Base-by-base conservation (phyloP, 345 rosid genomes). In the Citrus maxima region DNA sequence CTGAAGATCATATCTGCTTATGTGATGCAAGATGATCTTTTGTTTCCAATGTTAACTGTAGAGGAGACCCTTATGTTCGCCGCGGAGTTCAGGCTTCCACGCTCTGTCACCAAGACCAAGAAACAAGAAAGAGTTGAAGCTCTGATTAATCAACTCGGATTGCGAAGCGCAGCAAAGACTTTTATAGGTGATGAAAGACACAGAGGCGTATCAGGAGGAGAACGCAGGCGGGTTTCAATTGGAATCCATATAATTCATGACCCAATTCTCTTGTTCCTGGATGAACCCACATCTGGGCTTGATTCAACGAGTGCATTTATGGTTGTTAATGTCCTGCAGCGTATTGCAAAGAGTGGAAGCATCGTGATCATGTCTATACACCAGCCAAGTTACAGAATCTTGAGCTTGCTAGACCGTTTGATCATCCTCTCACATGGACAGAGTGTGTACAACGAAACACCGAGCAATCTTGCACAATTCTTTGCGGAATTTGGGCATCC, bases 41-140 rank as follows among this genome's bases (percentile, higher is more conserved):
- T 83, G 18, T 86, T 76, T 12, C 88, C 88, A 1, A 86, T 83
- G 88, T 75, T 83, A 24, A 86, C 85, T 0, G 88, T 83, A 5
- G 86, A 86, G 66, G 88, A 86, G 62, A 86, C 88, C 0, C 78
- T 86, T 18, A 83, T 81, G 88, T 83, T 83, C 72, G 73, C 88
- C 0, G 88, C 86, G 2, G 88, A 86, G 84, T 86, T 86, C 37
- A 73, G 85, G 66, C 60, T 86, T 18, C 86, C 86, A 22, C 75
- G 83, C 7, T 79, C 82, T 14, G 55, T 83, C 22, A 69, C 83
- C 4, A 83, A 77, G 34, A 66, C 79, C 1, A 81, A 83, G 81
- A 86, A 86, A 81, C 80, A 65, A 62, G 49, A 72, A 25, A 37
- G 88, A 60, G 85, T 86, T 28, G 80, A 81, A 32, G 81, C 86